A percentile compares a stretch with the other conserved stretches of the same genome.
Conservation (phyloP, 495 filamentous ascomycete species). For the Chaetomium fimeti region DNA sequence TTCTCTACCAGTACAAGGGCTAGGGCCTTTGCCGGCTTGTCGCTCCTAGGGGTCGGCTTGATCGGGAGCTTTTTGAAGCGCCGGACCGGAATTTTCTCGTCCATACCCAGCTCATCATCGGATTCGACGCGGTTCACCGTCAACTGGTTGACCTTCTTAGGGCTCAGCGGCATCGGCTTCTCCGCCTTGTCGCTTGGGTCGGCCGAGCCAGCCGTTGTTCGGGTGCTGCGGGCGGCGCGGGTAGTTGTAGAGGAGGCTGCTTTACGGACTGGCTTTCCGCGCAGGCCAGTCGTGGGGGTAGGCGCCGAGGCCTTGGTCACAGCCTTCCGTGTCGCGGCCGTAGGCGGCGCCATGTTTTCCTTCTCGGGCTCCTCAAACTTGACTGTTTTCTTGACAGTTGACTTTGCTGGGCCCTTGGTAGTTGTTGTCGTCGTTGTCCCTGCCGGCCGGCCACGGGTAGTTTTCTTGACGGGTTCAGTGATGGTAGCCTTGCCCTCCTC, state of each 20-base stretch:
- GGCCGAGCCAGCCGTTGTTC: slow-evolving; percentile 10
- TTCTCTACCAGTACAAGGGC: slow-evolving; percentile 3
- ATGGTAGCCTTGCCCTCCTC: slow-evolving; percentile 24
- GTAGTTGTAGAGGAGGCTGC: slow-evolving; percentile 20
- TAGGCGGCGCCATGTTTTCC: slow-evolving; percentile 48
- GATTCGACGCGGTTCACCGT: slow-evolving; percentile 41
- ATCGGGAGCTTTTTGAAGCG: slow-evolving; percentile 51
- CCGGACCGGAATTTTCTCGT: slow-evolving; percentile 50
- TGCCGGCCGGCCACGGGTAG: slow-evolving; percentile 42
- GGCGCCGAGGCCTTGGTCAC: slow-evolving; percentile 14
- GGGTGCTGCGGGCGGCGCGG: slow-evolving; percentile 24
- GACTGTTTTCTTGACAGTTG: slow-evolving; percentile 52
- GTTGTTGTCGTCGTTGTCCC: slow-evolving; percentile 26
- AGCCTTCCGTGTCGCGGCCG: slow-evolving; percentile 30
- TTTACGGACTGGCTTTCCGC: slow-evolving; percentile 33
- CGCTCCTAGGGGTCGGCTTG: slow-evolving; percentile 29
- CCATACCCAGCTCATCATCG: slow-evolving; percentile 55
- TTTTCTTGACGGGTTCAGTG: slow-evolving; percentile 37
- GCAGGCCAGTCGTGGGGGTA: slow-evolving; percentile 25
- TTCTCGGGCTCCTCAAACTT: slow-evolving; percentile 59
- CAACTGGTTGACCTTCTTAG: slow-evolving; percentile 58
- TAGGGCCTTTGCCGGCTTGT: slow-evolving; percentile 21
- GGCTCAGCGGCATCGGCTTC: slow-evolving; percentile 46
- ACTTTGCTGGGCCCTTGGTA: slow-evolving; percentile 37
- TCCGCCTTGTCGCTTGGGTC: slow-evolving; percentile 20